These are phyloP conservation scores for Petunia secreta DNA, from an alignment of 257 asterid species.

Conservation along the genomic window DNA sequence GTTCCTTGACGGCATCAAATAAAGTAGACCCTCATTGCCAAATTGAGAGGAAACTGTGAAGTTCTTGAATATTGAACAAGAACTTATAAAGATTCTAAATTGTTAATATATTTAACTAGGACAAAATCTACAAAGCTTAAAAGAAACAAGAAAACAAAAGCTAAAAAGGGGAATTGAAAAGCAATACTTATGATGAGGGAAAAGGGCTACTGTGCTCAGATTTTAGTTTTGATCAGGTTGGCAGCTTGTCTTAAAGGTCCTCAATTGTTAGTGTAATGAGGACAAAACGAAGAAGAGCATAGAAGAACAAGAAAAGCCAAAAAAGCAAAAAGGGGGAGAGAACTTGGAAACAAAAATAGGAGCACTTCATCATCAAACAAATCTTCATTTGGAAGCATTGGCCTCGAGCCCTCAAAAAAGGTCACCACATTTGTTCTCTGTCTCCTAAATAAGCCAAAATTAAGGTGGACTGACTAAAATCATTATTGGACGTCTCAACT, in stretches of 20 bases:
- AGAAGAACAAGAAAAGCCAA: neutral
- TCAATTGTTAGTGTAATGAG: neutral
- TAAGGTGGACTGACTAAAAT: neutral
- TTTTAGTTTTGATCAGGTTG: neutral
- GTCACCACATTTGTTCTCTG: constrained; percentile 23
- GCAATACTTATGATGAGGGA: neutral
- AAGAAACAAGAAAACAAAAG: neutral
- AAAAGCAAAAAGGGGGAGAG: neutral
- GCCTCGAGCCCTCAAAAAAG: constrained; percentile 52
- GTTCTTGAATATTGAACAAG: too few relatives aligned
- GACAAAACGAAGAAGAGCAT: neutral
- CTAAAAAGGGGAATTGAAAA: neutral
- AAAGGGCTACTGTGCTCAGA: too few relatives aligned
- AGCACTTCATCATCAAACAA: neutral
- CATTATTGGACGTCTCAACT: neutral
- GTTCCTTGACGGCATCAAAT: too few relatives aligned
- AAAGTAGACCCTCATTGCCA: too few relatives aligned
- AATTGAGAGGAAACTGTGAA: too few relatives aligned
- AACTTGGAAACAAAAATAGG: neutral
- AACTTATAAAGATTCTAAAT: neutral
- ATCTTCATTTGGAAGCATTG: constrained; percentile 20
- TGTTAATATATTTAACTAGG: neutral
- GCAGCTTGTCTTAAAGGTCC: too few relatives aligned
- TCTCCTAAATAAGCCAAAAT: constrained; percentile 22
- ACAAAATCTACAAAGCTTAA: neutral